These are phyloP conservation scores for Pleurozium schreberi DNA, from an alignment of 225 moss, liverwort and hornwort species.

Conservation along the genomic window DNA sequence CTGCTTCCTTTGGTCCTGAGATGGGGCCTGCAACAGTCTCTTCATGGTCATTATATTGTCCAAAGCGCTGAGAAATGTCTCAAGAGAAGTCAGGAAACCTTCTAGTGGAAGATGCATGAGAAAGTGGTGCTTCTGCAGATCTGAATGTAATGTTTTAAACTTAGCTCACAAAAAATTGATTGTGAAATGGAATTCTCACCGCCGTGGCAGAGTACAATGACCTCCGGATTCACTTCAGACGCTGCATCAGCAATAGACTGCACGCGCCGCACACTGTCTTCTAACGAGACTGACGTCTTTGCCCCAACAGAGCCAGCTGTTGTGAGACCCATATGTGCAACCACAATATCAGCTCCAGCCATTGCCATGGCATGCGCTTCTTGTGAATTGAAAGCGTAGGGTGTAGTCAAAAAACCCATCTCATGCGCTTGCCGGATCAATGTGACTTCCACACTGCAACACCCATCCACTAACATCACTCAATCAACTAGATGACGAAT, in stretches of 20 bases:
- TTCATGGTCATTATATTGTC: neutral
- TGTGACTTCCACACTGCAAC: conserved; percentile 81
- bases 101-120: neutral
- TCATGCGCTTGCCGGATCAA: conserved; percentile 86
- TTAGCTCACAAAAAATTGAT: neutral
- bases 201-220: conserved; percentile 86
- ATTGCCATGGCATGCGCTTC: conserved; percentile 90
- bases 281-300: conserved; percentile 62
- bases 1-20: conserved; percentile 80
- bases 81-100: neutral
- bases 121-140: neutral
- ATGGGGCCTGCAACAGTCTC: conserved; percentile 60
- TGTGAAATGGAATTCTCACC: conserved; percentile 31
- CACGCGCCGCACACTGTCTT: conserved; percentile 70
- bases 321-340: conserved; percentile 97
- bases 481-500: neutral
- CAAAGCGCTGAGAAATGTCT: neutral
- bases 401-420: conserved; percentile 88
- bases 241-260: conserved; percentile 89
- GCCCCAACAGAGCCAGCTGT: conserved; percentile 90
- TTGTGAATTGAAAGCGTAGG: conserved; percentile 73
- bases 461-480: neutral
- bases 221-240: conserved; percentile 48
- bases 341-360: conserved; percentile 90
- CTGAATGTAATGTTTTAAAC: neutral